phyloP scores from a whole-genome alignment of 2,329 filamentous ascomycete genomes.

The Lasiodiplodia citricola region DNA sequence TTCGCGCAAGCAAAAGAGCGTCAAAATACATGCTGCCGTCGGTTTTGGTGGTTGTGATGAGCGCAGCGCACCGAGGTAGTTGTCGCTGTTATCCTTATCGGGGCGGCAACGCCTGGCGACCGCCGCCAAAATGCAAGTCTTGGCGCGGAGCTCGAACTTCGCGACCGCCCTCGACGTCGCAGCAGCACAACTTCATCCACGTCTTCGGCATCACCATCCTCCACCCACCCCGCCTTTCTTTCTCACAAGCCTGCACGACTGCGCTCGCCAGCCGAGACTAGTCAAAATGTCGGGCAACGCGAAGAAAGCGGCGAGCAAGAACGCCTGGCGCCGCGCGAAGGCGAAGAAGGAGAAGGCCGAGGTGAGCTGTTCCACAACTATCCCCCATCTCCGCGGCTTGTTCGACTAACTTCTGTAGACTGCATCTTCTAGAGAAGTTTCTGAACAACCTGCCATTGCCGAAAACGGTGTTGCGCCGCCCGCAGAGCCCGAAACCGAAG shows the following conservation, averaged over 20 bases:
- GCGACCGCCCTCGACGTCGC: conserved; percentile 19
- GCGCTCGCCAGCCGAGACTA: neutral
- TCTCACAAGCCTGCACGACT: neutral
- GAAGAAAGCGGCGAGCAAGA: conserved; percentile 64
- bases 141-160: conserved; percentile 24
- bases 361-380: conserved; percentile 42
- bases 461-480: conserved; percentile 36
- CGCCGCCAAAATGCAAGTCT: conserved; percentile 20
- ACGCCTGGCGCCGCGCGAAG: conserved; percentile 88
- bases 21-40: too few species aligned
- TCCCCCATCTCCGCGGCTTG: neutral
- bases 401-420: conserved; percentile 4
- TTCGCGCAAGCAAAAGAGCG: too few species aligned
- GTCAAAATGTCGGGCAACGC: conserved; percentile 21
- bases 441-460: conserved; percentile 42
- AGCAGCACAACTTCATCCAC: neutral
- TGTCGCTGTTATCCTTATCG: neutral
- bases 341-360: conserved; percentile 89
- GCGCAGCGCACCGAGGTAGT: neutral
- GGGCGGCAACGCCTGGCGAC: neutral
- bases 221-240: conserved; percentile 1
- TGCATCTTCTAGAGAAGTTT: conserved; percentile 31
- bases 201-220: neutral
- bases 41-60: too few species aligned
- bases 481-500: conserved; percentile 34